Evolutionary conservation across 331 rosid species (phyloP).

Genomic region (Malus hybrid): DNA sequence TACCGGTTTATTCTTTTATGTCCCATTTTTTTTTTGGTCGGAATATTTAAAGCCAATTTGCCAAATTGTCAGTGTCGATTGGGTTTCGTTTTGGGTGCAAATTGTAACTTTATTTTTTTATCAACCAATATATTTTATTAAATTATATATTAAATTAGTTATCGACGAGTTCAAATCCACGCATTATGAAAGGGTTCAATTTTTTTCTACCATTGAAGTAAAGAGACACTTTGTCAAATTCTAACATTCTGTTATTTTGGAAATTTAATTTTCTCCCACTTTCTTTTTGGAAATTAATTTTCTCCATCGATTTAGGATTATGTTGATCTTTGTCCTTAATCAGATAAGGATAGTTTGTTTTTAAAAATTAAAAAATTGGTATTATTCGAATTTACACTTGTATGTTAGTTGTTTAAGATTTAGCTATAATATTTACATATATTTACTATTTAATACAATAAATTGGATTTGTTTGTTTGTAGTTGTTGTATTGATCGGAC

Average conservation of each 20-base stretch:
- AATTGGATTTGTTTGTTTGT: neutral
- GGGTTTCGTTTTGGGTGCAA: neutral
- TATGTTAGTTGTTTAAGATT: neutral
- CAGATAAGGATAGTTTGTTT: neutral
- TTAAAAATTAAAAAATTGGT: neutral
- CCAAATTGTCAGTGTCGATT: too few relatives aligned
- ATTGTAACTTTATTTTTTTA: neutral
- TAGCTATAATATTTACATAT: too few relatives aligned
- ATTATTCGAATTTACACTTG: neutral
- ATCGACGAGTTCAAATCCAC: fast-evolving
- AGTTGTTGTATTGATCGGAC: neutral
- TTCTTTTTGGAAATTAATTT: neutral
- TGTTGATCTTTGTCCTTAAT: neutral
- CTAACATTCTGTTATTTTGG: too few relatives aligned
- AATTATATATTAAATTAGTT: neutral
- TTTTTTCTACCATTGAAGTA: too few relatives aligned
- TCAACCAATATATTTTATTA: neutral
- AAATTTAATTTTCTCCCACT: too few relatives aligned
- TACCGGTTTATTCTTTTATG: neutral
- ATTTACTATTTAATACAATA: too few relatives aligned
- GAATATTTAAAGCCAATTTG: too few relatives aligned
- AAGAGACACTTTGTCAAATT: too few relatives aligned
- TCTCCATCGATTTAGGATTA: neutral
- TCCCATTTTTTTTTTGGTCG: neutral
- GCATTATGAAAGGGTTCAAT: fast-evolving